Evolutionary conservation across 768 basidiomycete genomes (phyloP), one percentile per base, ranked within the genome.

Genomic region (Roridomyces roridus): DNA sequence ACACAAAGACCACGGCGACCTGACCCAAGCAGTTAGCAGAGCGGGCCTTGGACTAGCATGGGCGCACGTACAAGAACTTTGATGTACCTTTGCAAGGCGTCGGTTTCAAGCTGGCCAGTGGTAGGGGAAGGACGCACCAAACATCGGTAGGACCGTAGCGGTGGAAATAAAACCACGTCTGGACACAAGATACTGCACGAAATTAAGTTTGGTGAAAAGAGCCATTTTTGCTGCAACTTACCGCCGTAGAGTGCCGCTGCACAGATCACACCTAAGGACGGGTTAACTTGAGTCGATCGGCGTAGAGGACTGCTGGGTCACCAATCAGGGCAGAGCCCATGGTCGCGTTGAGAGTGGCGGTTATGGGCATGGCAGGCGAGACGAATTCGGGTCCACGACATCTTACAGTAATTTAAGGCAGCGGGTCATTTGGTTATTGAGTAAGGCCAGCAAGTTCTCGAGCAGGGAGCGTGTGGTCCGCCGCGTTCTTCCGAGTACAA

Each of bases 131-230:
- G 18, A 51, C 55, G 44, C 46, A 42, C 46, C 55, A 62, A 21
- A 17, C 58, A 53, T 43, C 46, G 35, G 25, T 61, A 4, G 29
- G 28, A 11, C 47, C 29, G 53, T 83, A 85, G 49, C 78, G 75
- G 52, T 74, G 69, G 64, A 80, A 85, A 55, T 84, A 85, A 64
- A 80, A 84, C 76, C 79, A 81, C 0, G 83, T 79, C 65, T 85
- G 83, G 26, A 82, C 77, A 59, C 80, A 83, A 3, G 84, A 82
- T 9, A 85, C 84, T 85, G 50, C 9, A 17, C 55, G 20, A 54
- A 46, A 44, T 43, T 46, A 51, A n/a, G 36, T 47, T 7, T 51
- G 42, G n/a, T 25, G 15, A 5, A 46, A 31, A 41, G 29, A 21
- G 15, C 18, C 31, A 53, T 39, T 26, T 39, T 26, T 21, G 40